Base-by-base conservation (phyloP, 176 grass and related monocot genomes). In the Typha latifolia region DNA sequence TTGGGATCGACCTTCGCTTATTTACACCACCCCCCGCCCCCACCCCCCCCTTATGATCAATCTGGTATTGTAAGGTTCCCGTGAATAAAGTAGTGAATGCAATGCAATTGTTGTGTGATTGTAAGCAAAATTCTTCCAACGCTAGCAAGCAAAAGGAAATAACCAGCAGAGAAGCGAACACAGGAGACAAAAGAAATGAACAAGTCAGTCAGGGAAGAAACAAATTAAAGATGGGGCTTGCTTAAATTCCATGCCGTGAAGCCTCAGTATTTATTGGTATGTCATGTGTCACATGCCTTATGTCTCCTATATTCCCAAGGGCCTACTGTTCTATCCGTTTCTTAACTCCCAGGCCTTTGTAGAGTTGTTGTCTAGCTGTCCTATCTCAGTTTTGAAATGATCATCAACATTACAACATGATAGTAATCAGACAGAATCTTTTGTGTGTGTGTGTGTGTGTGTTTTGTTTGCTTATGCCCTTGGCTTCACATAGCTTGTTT, bases 201-300 rank as follows among this genome's bases (percentile, higher is more conserved):
- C 15, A 19, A 59, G 20, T 59, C 20, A 59, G 20, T 59, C 20
- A 59, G 53, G 20, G 53, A n/a, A 59, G 8, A 22, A n/a, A 59
- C 18, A 59, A 59, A 19, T n/a, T 2, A 11, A 59, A 2, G 11
- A 16, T 19, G 16, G 18, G 53, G 0, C 11, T 16, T 29, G n/a
- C n/a, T n/a, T n/a, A n/a, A 29, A 29, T 29, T 14, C n/a, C 0
- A 16, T 59, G 53, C 53, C 52, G 20, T 57, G 52, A 18, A n/a
- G 62, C 34, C 62, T 47, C 29, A 4, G 9, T 65, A 14, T 12
- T n/a, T 2, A 27, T 6, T 15, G 26, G 4, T 47, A n/a, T 65
- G 63, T 65, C 63, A 65, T 65, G 63, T 47, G 27, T 65, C 63
- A 47, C 32, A 65, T 65, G 31, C 63, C 14, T 20, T n/a, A 34